A percentile compares a stretch with the other conserved stretches of the same genome.
Evolutionary conservation across 2,329 filamentous ascomycete genomes (phyloP).

Genomic region (Neonectria neomacrospora): DNA sequence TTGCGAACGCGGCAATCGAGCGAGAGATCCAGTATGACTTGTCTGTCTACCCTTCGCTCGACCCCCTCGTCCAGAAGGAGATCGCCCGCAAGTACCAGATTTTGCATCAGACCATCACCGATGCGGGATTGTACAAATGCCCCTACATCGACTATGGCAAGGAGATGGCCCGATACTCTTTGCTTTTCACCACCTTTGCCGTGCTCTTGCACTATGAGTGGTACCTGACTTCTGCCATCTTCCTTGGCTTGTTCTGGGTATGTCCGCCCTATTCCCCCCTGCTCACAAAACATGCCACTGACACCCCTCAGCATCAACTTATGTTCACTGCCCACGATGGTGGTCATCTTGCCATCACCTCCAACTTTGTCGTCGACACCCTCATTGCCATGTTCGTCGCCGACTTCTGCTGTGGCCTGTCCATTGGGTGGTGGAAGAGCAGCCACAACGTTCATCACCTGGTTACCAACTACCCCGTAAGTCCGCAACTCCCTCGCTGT

Average conservation of each 20-base stretch:
- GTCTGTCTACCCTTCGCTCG: conserved; percentile 62
- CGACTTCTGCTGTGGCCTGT: conserved; percentile 73
- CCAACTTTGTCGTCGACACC: conserved; percentile 67
- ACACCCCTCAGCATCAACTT: conserved; percentile 66
- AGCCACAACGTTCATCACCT: conserved; percentile 77
- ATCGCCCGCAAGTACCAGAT: conserved; percentile 66
- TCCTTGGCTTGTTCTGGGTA: conserved; percentile 72
- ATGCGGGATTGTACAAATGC: conserved; percentile 68
- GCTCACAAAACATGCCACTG: conserved; percentile 10
- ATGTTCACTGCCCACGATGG: conserved; percentile 76
- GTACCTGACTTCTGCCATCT: conserved; percentile 67
- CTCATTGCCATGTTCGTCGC: conserved; percentile 71
- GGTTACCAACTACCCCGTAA: conserved; percentile 69
- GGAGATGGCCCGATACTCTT: conserved; percentile 65
- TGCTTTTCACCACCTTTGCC: conserved; percentile 62
- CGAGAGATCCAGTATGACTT: conserved; percentile 49
- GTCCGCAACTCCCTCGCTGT: conserved; percentile 16
- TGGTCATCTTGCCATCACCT: conserved; percentile 71
- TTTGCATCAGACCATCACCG: conserved; percentile 65
- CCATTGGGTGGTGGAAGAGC: conserved; percentile 76
- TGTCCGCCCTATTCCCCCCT: neutral
- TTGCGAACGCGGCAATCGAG: conserved; percentile 40
- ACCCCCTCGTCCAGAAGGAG: conserved; percentile 62
- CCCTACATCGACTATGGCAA: conserved; percentile 67
- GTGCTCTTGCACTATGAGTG: conserved; percentile 59